Evolutionary conservation across 768 basidiomycete species (phyloP), one percentile per base, ranked within the genome.

Genomic region (Chlorophyllum brunneum): DNA sequence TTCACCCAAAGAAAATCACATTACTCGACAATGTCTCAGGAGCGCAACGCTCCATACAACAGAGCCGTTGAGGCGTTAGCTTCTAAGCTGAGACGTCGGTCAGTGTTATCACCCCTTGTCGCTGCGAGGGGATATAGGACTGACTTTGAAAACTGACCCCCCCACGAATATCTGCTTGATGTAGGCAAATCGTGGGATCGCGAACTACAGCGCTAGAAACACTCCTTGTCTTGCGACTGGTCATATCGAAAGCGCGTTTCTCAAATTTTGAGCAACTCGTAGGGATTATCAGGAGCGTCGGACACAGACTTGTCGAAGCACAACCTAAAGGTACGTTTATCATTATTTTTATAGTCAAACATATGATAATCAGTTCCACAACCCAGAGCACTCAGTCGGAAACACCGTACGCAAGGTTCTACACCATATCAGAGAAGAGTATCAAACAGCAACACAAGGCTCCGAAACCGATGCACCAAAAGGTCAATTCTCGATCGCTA

Each of bases 361-460:
- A 29, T 51, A 30, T 41, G 18, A 29, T 41, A 13, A 13, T 30
- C 15, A 36, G 27, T 18, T 10, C 1, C 18, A 15, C 37, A 55
- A 49, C 6, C 69, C 29, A 98, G 97, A 99, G 65, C 86, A 95
- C 63, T 89, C 93, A 39, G 88, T 97, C 30, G 93, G 93, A 20
- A 98, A 98, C 65, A 95, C 95, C 18, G 87, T 95, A 34, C 83
- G 94, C 33, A 92, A 92, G 62, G 85, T 98, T 20, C 74, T 98
- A 23, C 92, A 95, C 64, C 88, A 97, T 62, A 87, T 99, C 52
- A 82, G 93, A 44, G 97, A 99, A 68, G 97, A 99, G 64, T 95
- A 93, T 66, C 78, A 88, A 55, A 89, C 94, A 3, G 92, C 92
- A 1, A 82, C 77, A 11, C 73, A 70, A 58, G 81, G 73, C 48